Conservation (phyloP, 768 basidiomycete genomes). For the Ramaria sp. region DNA sequence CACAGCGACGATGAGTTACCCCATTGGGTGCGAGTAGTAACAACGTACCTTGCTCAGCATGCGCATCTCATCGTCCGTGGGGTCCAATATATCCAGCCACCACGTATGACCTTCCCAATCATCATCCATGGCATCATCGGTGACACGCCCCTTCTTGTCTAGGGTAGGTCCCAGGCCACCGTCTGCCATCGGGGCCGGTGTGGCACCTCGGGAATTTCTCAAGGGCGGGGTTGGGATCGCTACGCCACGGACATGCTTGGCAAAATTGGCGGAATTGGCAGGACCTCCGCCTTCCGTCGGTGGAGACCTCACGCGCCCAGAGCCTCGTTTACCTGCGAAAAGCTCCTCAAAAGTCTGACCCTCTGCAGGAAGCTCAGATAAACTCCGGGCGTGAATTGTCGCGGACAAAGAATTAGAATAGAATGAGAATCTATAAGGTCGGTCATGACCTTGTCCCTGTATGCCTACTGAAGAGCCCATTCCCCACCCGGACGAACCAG, state of each 20-base stretch:
- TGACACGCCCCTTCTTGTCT: conserved; percentile 5
- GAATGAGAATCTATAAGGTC: conserved; percentile 97
- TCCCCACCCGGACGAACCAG: conserved; percentile 14
- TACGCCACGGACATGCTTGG: not conserved
- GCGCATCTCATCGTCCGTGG: conserved; percentile 98
- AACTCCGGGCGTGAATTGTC: conserved; percentile 88
- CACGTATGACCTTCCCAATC: conserved; percentile 75
- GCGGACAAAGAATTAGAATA: conserved; percentile 89
- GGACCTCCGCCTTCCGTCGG: not conserved
- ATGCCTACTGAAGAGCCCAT: conserved; percentile 11
- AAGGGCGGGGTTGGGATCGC: not conserved
- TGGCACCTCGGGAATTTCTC: conserved; percentile 2
- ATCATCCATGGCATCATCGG: not conserved
- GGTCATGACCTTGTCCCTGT: conserved; percentile 48
- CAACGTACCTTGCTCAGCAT: conserved; percentile 74
- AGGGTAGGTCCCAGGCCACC: not conserved
- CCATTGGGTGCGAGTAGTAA: not conserved
- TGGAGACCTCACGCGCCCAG: conserved; percentile 1
- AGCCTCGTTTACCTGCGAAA: conserved; percentile 42
- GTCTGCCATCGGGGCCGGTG: not conserved
- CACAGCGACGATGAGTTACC: not conserved
- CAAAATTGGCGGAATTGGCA: not conserved
- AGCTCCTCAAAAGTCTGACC: conserved; percentile 89
- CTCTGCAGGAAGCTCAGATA: conserved; percentile 89
- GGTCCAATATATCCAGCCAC: conserved; percentile 93